These are phyloP conservation scores for Astrothelium subdiscretum DNA, from an alignment of 495 filamentous ascomycete genomes.

Conservation along the genomic window DNA sequence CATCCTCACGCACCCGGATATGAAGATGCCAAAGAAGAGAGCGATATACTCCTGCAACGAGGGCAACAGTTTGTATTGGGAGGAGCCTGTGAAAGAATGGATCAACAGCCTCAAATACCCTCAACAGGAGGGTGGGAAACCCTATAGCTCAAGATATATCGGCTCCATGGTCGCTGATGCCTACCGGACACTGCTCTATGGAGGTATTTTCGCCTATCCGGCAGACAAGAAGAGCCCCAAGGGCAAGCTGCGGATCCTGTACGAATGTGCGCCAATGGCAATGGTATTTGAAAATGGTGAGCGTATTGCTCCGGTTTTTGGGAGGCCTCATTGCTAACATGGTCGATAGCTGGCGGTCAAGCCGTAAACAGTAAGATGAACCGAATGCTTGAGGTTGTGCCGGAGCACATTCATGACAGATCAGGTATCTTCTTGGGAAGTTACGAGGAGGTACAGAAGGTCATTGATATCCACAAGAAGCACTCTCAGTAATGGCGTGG, in stretches of 20 bases:
- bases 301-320: constrained; percentile 19
- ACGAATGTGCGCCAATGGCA: constrained; percentile 98
- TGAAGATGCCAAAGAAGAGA: constrained; percentile 68
- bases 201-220: constrained; percentile 94
- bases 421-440: constrained; percentile 95
- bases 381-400: constrained; percentile 79
- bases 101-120: constrained; percentile 78
- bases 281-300: constrained; percentile 97
- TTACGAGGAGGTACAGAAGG: constrained; percentile 89
- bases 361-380: constrained; percentile 81
- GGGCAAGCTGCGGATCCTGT: constrained; percentile 93
- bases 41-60: constrained; percentile 98
- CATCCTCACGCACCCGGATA: constrained; percentile 93
- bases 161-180: constrained; percentile 98
- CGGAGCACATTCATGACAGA: constrained; percentile 89
- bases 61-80: constrained; percentile 94
- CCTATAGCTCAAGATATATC: constrained; percentile 90
- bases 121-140: constrained; percentile 59
- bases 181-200: constrained; percentile 89
- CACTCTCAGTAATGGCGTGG: constrained; percentile 11
- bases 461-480: constrained; percentile 59
- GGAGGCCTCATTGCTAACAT: constrained; percentile 7
- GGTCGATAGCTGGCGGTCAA: constrained; percentile 64
- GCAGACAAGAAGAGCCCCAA: constrained; percentile 96
- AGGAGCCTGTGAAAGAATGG: constrained; percentile 76